These are phyloP conservation scores for Parachaetomium inaequale DNA, from an alignment of 495 filamentous ascomycete species.

Conservation along the genomic window DNA sequence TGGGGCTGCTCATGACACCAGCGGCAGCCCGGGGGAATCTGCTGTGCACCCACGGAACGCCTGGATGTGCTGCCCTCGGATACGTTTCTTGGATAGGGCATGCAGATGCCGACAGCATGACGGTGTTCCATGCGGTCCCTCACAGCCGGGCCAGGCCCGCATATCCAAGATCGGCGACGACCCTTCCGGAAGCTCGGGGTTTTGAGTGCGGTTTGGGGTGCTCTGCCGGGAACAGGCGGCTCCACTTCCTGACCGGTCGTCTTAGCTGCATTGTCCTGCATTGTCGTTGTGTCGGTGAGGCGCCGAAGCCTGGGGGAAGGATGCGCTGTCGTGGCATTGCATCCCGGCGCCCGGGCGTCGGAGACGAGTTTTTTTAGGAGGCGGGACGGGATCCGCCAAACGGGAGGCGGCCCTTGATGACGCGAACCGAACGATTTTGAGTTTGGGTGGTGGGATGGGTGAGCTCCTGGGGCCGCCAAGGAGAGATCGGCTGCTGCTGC, in stretches of 20 bases:
- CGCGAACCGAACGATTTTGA: slow-evolving; percentile 19
- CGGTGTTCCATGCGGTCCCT: slow-evolving; percentile 12
- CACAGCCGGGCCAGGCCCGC: slow-evolving; percentile 22
- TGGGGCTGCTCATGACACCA: background rate
- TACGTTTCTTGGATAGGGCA: slow-evolving; percentile 19
- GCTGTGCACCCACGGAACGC: slow-evolving; percentile 9
- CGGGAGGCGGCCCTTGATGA: slow-evolving; percentile 21
- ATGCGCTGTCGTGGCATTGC: slow-evolving; percentile 33
- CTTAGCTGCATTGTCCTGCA: slow-evolving; percentile 31
- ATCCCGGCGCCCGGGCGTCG: background rate
- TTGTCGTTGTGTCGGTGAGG: slow-evolving; percentile 32
- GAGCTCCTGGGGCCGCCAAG: background rate
- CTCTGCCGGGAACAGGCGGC: slow-evolving; percentile 4
- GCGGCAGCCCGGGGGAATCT: background rate
- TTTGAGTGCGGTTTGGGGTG: slow-evolving; percentile 11
- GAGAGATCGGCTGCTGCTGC: slow-evolving; percentile 15
- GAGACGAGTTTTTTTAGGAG: slow-evolving; percentile 5
- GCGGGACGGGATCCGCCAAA: slow-evolving; percentile 12
- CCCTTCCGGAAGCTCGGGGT: slow-evolving; percentile 1
- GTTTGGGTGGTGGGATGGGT: background rate
- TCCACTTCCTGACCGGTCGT: slow-evolving; percentile 32
- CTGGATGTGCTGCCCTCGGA: slow-evolving; percentile 5
- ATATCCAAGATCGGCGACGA: slow-evolving; percentile 20
- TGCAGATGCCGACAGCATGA: slow-evolving; percentile 7
- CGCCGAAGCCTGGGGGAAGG: slow-evolving; percentile 18